A percentile compares a stretch with the other conserved stretches of the same genome.
Evolutionary conservation across 2,329 filamentous ascomycete species (phyloP).

Genomic region (Sarocladium kiliense): DNA sequence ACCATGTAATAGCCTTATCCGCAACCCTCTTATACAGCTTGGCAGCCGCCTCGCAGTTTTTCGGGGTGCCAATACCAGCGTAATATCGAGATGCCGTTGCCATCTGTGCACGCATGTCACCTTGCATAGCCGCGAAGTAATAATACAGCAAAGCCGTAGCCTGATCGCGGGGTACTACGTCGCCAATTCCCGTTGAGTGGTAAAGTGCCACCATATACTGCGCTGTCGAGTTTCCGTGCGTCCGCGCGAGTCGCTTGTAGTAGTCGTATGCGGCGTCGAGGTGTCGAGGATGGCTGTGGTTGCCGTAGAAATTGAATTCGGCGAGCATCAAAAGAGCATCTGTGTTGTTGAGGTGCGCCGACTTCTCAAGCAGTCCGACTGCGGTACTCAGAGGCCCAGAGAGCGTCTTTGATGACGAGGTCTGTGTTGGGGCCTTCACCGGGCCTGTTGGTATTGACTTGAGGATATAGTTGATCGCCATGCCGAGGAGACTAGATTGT

Average conservation of each 20-base stretch:
- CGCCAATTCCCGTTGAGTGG: constrained; percentile 88
- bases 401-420: constrained; percentile 25
- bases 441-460: constrained; percentile 46
- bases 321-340: constrained; percentile 88
- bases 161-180: constrained; percentile 76
- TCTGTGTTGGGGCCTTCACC: constrained; percentile 38
- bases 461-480: constrained; percentile 37
- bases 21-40: constrained; percentile 91
- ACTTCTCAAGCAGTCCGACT: constrained; percentile 46
- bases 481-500: constrained; percentile 37
- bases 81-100: constrained; percentile 83
- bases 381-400: constrained; percentile 44
- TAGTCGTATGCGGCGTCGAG: constrained; percentile 73
- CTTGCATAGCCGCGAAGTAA: constrained; percentile 82
- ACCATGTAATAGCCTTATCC: constrained; percentile 85
- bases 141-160: constrained; percentile 91
- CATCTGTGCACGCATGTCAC: constrained; percentile 86
- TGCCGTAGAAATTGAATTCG: constrained; percentile 95
- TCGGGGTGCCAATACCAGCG: constrained; percentile 76
- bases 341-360: constrained; percentile 55
- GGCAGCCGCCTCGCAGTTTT: constrained; percentile 79
- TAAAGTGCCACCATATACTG: constrained; percentile 95
- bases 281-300: constrained; percentile 81
- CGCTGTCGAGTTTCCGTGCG: constrained; percentile 83
- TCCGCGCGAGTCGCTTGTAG: constrained; percentile 71